Evolutionary conservation across 1,284 basidiomycete species (phyloP), one percentile per base, ranked within the genome.

Genomic region (Leccinum subrobustum): DNA sequence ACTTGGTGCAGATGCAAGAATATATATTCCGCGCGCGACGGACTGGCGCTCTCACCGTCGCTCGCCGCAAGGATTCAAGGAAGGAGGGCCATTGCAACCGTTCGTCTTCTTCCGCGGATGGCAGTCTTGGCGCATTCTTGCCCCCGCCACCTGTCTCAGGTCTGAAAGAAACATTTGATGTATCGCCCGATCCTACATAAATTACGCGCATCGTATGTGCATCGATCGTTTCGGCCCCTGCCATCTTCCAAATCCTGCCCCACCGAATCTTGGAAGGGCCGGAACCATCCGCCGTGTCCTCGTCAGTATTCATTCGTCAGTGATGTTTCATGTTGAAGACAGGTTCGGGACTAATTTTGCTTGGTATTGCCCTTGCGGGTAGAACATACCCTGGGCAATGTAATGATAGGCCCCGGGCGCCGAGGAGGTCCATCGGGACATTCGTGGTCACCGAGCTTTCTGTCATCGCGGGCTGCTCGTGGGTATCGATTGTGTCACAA

Each of bases 251-350:
- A 3, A 12, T 39, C 7, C 27, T 29, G 35, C 27, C 20, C 48
- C 39, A 31, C 44, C 37, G 50, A 55, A 47, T 20, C 27, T 50
- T 18, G 9, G 39, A 18, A 44, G 33, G 33, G 33, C 63, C 29
- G 31, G 29, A 9, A 29, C 48, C 47, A 18, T 29, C 54, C 47
- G 55, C 39, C 37, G 27, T 25, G 8, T 20, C 16, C 31, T 60
- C 37, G 51, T 50, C 57, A 47, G 50, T n/a, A 39, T 33, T 11
- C 25, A 11, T 18, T 51, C 48, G 5, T 16, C 31, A 7, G 23
- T 48, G 20, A 57, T 16, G 67, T 69, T 64, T 68, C 68, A 65
- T 54, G 60, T 56, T 20, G 52, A 44, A 35, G 47, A 29, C 18
- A 44, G 11, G 18, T 47, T 50, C 59, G 51, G 67, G 11, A 1